phyloP scores from a whole-genome alignment of 352 stramenopile genomes.

The Phytophthora fragariaefolia region DNA sequence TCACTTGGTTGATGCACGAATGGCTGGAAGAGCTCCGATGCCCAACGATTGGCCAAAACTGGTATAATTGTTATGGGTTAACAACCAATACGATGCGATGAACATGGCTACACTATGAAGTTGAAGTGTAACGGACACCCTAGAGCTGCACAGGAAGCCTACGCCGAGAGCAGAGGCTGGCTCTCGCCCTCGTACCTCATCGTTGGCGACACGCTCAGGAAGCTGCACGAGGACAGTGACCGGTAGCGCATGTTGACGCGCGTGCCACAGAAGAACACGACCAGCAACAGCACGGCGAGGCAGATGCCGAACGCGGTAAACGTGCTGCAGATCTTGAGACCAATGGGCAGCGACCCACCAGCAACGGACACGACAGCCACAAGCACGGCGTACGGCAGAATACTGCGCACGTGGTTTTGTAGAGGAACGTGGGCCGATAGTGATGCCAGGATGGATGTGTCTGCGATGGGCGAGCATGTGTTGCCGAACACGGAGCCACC shows the following conservation, averaged over 20 bases:
- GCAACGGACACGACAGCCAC: conserved; percentile 74
- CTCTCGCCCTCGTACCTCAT: conserved; percentile 60
- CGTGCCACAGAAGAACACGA: conserved; percentile 86
- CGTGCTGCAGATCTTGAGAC: conserved; percentile 72
- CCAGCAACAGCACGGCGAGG: conserved; percentile 69
- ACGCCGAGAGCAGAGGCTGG: conserved; percentile 55
- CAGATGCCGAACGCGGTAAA: conserved; percentile 85
- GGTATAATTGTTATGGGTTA: conserved; percentile 18
- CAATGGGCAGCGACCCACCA: conserved; percentile 74
- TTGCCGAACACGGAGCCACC: conserved; percentile 90
- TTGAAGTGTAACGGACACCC: background rate
- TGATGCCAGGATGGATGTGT: conserved; percentile 92
- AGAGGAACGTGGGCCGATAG: conserved; percentile 79
- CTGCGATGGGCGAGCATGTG: conserved; percentile 92
- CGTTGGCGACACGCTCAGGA: conserved; percentile 68
- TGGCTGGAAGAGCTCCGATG: conserved; percentile 17
- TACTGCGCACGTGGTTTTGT: conserved; percentile 87
- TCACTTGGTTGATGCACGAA: conserved; percentile 1
- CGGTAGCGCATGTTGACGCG: conserved; percentile 81
- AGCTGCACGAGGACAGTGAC: conserved; percentile 76
- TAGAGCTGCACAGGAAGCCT: background rate
- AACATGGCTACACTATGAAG: conserved; percentile 34
- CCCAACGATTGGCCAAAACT: conserved; percentile 33
- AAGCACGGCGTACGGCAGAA: conserved; percentile 83
- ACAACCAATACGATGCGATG: conserved; percentile 14